Evolutionary conservation across 2,329 filamentous ascomycete species (phyloP), one percentile per base, ranked within the genome.

Genomic region (Stachybotrys echinatus): DNA sequence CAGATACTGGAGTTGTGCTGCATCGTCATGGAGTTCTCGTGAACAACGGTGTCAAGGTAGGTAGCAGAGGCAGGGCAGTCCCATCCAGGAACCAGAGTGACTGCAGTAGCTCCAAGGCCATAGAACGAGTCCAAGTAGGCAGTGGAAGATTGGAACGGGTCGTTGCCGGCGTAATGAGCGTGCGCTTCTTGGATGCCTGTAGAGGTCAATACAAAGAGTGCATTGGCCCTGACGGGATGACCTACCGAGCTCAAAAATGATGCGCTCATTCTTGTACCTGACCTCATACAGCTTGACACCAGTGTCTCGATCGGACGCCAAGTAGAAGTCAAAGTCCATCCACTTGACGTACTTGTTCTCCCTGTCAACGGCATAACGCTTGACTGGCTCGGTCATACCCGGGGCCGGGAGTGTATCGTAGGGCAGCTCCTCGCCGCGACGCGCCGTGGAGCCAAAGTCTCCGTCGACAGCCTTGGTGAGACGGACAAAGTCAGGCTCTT

Each of bases 251-350:
- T 83, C 79, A 50, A 81, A 83, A 12, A 83, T 63, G 6, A 83
- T 61, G 6, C 76, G 66, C 51, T 79, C 69, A n/a, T 75, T 76
- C 55, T 79, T 77, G 66, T 74, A 80, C 18, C 67, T 64, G 42
- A 83, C 73, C 51, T 83, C 72, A 56, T 74, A 74, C 1, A 83
- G 63, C 1, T 68, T 55, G 42, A 82, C 64, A 0, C 77, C 79
- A 0, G 69, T 69, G 50, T 79, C 76, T 8, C 69, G 65, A 1
- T 66, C 69, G 46, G 77, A 76, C 3, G 66, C 67, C n/a, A 80
- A 64, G 55, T 74, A 82, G 56, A 83, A 83, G 65, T 56, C 81
- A 75, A 43, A 56, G 43, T 51, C 79, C 48, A 12, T 53, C 56
- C 56, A 58, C 38, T 48, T 48, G 18, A 56, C 49, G 22, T 52